Percentiles rank a stretch among this genome's conserved stretches.
These are phyloP conservation scores for Psidium friedrichsthalianum DNA, from an alignment of 345 rosid genomes.

Conservation along the genomic window DNA sequence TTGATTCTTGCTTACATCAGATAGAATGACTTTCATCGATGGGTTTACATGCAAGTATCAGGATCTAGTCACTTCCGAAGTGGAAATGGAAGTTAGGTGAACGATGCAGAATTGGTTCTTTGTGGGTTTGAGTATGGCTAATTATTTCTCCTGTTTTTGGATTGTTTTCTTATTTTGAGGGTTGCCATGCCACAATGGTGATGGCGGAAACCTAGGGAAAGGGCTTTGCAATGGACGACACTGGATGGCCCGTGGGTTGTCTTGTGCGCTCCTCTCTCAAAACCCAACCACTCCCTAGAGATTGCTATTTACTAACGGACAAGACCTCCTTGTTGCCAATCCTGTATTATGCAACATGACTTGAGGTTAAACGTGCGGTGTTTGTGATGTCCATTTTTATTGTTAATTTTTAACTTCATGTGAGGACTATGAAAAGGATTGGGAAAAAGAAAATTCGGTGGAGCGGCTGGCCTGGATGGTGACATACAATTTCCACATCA, in stretches of 20 bases:
- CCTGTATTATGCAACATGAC: neutral
- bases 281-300: neutral
- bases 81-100: neutral
- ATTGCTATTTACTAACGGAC: neutral
- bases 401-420: neutral
- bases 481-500: neutral
- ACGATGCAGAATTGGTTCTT: neutral
- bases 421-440: neutral
- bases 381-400: neutral
- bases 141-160: neutral
- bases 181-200: neutral
- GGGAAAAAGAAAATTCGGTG: neutral
- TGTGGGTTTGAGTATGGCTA: neutral
- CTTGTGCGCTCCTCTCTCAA: neutral
- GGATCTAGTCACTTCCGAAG: neutral
- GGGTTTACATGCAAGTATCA: neutral
- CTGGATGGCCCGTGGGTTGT: neutral
- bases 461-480: neutral
- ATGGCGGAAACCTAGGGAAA: neutral
- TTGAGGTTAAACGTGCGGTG: neutral
- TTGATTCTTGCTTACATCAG: neutral
- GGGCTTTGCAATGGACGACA: neutral
- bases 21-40: neutral
- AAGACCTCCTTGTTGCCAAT: neutral
- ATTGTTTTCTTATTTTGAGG: neutral